Evolutionary conservation across 805 yeast species (phyloP), one percentile per base, ranked within the genome.

Genomic region (Nakazawaea wickerhamii): DNA sequence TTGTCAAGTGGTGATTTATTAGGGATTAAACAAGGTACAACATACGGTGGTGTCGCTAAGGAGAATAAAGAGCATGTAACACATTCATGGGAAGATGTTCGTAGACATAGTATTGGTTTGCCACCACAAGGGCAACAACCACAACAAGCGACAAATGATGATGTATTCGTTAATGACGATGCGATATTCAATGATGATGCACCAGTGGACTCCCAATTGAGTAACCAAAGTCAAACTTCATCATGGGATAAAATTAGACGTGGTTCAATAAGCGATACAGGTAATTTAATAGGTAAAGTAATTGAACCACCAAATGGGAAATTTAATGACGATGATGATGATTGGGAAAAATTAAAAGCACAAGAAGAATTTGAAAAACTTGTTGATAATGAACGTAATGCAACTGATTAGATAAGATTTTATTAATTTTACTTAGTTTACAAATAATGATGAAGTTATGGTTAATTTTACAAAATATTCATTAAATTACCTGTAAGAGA

Each of bases 281-380:
- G 44, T 5, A 41, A 41, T 19, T 30, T 41, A 20, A 36, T 41
- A 7, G 40, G 36, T 13, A 36, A 25, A 7, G 15, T 15, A 28
- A 28, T 28, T 11, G 31, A 28, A 8, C 30, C 35, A n/a, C 13
- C 19, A 1, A n/a, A 8, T 17, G 11, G 18, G 6, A 40, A 33
- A 14, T 4, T n/a, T 19, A 2, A 7, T 25, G 14, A 10, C 19
- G 13, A 8, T 9, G 13, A 35, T n/a, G 17, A 15, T 14, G n/a
- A 30, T 11, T 9, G 10, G 33, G 27, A 30, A 18, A 30, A 25
- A n/a, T 27, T 35, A 15, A 34, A 38, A 6, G 40, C 30, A 19
- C 44, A 41, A n/a, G 44, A 41, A n/a, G 25, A 41, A 26, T 41
- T 41, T 30, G 44, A 41, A 23, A 34, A 36, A 18, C 5, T 41